Evolutionary conservation across 345 rosid species (phyloP), one percentile per base, ranked within the genome.

Genomic region (Syzygium oleosum): DNA sequence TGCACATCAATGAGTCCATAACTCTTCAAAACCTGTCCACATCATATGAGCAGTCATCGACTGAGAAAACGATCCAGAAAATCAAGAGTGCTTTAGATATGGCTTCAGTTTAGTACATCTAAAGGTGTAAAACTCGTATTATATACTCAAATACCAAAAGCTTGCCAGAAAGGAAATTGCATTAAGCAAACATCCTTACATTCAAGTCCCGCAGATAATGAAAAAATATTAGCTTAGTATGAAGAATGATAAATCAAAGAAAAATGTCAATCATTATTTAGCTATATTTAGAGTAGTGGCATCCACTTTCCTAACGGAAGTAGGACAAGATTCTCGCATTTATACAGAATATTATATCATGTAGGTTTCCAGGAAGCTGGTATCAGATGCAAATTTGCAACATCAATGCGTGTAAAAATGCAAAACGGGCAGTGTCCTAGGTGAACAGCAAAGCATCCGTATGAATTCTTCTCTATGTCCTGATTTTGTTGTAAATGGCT

Each of bases 11-110:
- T 52, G 51, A 95, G 93, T 63, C 93, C 96, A 84, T 90, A 77
- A 88, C 94, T 95, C 94, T 96, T 97, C 95, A 96, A 88, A 78
- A 95, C 98, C 99, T 96, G 92, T 34, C 21, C 56, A 52, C 6
- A 55, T 68, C 65, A 51, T 9, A 61, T 43, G 56, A 51, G 21
- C 12, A 17, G n/a, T 22, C 38, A 52, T 7, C 46, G 34, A 41
- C 59, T 13, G 8, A 61, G 54, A n/a, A 34, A 43, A 49, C 6
- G 11, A 16, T 17, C 38, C 9, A 23, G 38, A 55, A 53, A 85
- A 85, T 58, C 19, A 6, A n/a, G 6, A 46, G 87, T 27, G 46
- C 34, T 21, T 65, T 31, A 31, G 78, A 65, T 31, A 31, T 65
- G 78, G 78, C 78, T 65, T 34, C 78, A 31, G 3, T 65, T 65